These are phyloP conservation scores for Monosporozyma unispora DNA, from an alignment of 805 yeast genomes.

Conservation along the genomic window DNA sequence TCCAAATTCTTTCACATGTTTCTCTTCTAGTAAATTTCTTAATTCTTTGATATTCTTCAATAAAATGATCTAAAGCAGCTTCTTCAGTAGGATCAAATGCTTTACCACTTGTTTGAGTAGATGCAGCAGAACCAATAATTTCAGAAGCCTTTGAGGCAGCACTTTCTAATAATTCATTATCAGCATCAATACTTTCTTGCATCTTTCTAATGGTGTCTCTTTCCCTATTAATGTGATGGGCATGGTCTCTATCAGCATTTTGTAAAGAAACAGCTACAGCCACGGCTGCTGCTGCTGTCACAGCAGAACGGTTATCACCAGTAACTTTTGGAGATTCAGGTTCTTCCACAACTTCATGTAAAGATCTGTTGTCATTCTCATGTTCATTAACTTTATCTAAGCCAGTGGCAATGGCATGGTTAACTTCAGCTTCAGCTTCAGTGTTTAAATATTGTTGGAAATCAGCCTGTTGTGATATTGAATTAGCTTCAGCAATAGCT, in stretches of 20 bases:
- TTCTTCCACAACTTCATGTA: not conserved
- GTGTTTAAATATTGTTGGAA: constrained; percentile 30
- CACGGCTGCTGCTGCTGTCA: not conserved
- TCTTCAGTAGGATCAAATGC: constrained; percentile 42
- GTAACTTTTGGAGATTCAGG: not conserved
- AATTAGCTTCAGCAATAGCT: constrained; percentile 60
- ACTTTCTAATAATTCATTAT: constrained; percentile 33
- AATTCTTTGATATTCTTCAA: constrained; percentile 57
- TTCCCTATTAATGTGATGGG: not conserved
- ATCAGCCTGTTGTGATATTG: constrained; percentile 41
- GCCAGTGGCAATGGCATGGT: not conserved
- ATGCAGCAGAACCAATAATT: constrained; percentile 22
- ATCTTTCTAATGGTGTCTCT: not conserved
- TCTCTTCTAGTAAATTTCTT: constrained; percentile 55
- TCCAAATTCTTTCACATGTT: constrained; percentile 82
- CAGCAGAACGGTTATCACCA: not conserved
- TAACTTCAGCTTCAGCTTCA: constrained; percentile 17
- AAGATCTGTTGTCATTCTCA: constrained; percentile 8
- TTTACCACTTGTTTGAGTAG: constrained; percentile 28
- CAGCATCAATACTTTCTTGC: constrained; percentile 22
- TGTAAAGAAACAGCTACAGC: not conserved
- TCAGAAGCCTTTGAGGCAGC: constrained; percentile 39
- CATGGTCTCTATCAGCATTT: not conserved
- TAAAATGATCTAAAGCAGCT: constrained; percentile 62
- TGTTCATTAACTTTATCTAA: not conserved